Base-by-base conservation (phyloP, 169 alveolate genomes). In the Plasmodium ovale region DNA sequence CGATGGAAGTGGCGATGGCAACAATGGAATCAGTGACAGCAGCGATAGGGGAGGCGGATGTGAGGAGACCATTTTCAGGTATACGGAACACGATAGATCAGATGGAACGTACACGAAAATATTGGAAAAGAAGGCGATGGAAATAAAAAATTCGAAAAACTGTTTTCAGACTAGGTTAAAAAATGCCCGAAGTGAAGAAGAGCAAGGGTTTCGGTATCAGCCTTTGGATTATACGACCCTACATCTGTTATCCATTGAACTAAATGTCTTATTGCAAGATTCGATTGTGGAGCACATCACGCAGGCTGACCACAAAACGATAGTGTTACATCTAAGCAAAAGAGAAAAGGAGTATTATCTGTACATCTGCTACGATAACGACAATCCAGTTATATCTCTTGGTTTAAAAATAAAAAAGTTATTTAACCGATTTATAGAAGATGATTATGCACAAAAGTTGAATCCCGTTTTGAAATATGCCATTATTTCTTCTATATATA, bases 401-500 rank as follows among this genome's bases (percentile, higher is more conserved):
- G 90, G 90, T 1, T 54, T 82, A 58, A 64, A 82, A 82, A 82
- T 82, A 82, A 82, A 56, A 53, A 82, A 82, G 12, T 44, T 82
- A 53, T 82, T 82, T 82, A 82, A 82, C 42, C 16, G 90, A 82
- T 82, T 64, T 67, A 82, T 82, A 35, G 90, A 82, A 19, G 90
- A 82, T 53, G 79, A 82, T 54, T 82, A 82, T 82, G 90, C 85
- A 12, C 85, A 82, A 59, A 82, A 82, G 54, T 65, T 82, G 51
- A 82, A 82, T 49, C 90, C 90, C n/a, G 72, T 82, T 29, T 35
- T 82, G 39, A 82, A 82, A 82, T 82, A 82, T 51, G 64, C 90
- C 6, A 27, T 82, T 62, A 82, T 82, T 65, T 82, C 90, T 16
- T 47, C 64, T 51, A 42, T 82, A 54, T 82, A 82, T 23, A 59